A percentile compares a stretch with the other conserved stretches of the same genome.
These are phyloP conservation scores for Dothistroma pini DNA, from an alignment of 2,329 filamentous ascomycete genomes.

Conservation along the genomic window DNA sequence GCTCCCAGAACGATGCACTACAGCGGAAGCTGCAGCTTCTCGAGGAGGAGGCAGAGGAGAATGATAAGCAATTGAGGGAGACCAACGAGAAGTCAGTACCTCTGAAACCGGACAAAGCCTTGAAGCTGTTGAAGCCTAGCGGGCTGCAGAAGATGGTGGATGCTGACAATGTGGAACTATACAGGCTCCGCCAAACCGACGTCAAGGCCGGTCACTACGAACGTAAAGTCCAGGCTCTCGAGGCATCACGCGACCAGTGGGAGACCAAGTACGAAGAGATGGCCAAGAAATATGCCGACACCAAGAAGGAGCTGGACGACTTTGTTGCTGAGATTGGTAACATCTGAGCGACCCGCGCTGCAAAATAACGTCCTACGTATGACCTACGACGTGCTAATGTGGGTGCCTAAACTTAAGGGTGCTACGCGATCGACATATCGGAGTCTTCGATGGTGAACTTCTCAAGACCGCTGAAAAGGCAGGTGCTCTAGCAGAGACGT, in stretches of 20 bases:
- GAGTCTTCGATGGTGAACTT: neutral
- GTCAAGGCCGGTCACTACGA: conserved; percentile 99
- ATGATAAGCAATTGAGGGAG: conserved; percentile 93
- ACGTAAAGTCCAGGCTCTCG: conserved; percentile 97
- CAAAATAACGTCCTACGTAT: neutral
- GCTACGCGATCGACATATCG: conserved; percentile 1
- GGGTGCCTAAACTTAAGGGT: neutral
- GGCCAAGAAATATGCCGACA: conserved; percentile 76
- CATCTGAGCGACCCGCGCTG: conserved; percentile 58
- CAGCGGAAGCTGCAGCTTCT: conserved; percentile 90
- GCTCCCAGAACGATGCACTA: conserved; percentile 86
- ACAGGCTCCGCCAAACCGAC: conserved; percentile 94
- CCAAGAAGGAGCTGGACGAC: conserved; percentile 88
- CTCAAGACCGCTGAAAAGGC: neutral
- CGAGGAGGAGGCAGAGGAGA: conserved; percentile 96
- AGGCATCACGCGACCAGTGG: conserved; percentile 88
- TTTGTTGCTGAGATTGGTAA: conserved; percentile 90
- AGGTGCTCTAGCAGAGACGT: neutral
- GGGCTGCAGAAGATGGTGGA: conserved; percentile 4
- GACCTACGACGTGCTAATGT: conserved; percentile 2
- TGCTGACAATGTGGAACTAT: conserved; percentile 14
- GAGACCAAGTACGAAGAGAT: conserved; percentile 98
- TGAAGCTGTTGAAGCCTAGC: neutral
- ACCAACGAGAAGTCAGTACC: conserved; percentile 91
- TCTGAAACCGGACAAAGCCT: conserved; percentile 6